Conservation (phyloP, 2,329 filamentous ascomycete species). For the Huntiella decipiens region DNA sequence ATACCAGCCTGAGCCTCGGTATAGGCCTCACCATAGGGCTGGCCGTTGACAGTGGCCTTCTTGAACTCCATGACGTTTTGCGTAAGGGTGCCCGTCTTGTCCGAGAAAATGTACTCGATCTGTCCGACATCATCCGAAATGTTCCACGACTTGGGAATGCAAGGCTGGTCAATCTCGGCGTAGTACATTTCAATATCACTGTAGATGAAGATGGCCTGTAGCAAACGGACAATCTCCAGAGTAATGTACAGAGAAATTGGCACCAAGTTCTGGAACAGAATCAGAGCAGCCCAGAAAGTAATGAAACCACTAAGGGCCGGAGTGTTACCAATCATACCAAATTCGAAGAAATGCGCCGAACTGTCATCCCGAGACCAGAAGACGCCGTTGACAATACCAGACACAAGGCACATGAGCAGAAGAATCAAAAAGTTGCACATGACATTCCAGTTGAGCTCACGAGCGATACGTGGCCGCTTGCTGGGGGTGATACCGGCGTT, state of each 20-base stretch:
- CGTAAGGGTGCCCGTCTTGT: constrained; percentile 94
- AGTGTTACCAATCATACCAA: constrained; percentile 57
- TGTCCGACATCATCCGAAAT: constrained; percentile 96
- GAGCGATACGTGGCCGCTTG: constrained; percentile 78
- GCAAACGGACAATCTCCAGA: constrained; percentile 80
- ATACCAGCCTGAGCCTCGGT: constrained; percentile 93
- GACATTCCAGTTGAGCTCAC: constrained; percentile 93
- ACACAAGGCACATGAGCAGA: constrained; percentile 71
- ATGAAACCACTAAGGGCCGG: constrained; percentile 75
- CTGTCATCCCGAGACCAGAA: constrained; percentile 59
- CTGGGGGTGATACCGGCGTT: constrained; percentile 90
- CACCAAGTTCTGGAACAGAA: constrained; percentile 95
- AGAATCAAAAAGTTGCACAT: constrained; percentile 90
- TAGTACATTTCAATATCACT: constrained; percentile 96
- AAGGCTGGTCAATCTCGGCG: constrained; percentile 80
- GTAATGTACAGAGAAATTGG: constrained; percentile 97
- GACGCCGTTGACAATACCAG: constrained; percentile 67
- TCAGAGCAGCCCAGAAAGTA: constrained; percentile 88
- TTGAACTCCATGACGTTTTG: constrained; percentile 99
- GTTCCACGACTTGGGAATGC: constrained; percentile 96
- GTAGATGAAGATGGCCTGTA: constrained; percentile 94
- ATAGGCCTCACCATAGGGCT: constrained; percentile 91
- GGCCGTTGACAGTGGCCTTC: constrained; percentile 90
- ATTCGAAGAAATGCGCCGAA: constrained; percentile 69
- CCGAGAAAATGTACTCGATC: constrained; percentile 97